These are phyloP conservation scores for Penstemon davidsonii DNA, from an alignment of 257 asterid species.

Conservation along the genomic window DNA sequence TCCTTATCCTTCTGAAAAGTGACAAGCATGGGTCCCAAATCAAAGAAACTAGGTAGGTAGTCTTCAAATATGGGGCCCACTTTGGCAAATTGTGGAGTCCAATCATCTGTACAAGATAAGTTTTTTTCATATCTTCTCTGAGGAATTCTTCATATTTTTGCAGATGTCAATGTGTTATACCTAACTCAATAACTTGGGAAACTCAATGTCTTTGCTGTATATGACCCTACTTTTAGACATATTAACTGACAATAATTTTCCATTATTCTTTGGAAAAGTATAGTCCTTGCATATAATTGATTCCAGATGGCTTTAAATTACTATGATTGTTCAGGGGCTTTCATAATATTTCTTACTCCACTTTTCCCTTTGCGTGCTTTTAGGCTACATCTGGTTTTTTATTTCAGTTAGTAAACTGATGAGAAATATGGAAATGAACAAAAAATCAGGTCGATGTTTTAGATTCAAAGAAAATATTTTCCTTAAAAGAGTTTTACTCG, in stretches of 20 bases:
- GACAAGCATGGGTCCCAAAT: slow-evolving; percentile 29
- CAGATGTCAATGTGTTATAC: not conserved
- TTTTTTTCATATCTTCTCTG: slow-evolving; percentile 9
- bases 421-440: too few relatives aligned
- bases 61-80: slow-evolving; percentile 30
- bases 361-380: too few relatives aligned
- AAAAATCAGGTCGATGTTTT: too few relatives aligned
- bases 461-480: too few relatives aligned
- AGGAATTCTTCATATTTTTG: not conserved
- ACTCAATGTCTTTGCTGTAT: too few relatives aligned
- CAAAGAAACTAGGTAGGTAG: slow-evolving; percentile 35
- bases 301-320: not conserved
- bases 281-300: not conserved
- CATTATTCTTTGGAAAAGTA: not conserved
- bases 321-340: not conserved
- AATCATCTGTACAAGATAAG: too few relatives aligned
- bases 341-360: too few relatives aligned
- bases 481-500: too few relatives aligned
- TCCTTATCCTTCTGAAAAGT: slow-evolving; percentile 36
- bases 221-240: not conserved
- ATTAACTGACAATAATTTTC: not conserved
- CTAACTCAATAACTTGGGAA: not conserved
- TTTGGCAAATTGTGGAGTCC: slow-evolving; percentile 18
- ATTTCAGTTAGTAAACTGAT: too few relatives aligned
- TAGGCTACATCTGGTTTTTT: too few relatives aligned